Evolutionary conservation across 2,329 filamentous ascomycete genomes (phyloP).

Genomic region (Cercospora sojina): DNA sequence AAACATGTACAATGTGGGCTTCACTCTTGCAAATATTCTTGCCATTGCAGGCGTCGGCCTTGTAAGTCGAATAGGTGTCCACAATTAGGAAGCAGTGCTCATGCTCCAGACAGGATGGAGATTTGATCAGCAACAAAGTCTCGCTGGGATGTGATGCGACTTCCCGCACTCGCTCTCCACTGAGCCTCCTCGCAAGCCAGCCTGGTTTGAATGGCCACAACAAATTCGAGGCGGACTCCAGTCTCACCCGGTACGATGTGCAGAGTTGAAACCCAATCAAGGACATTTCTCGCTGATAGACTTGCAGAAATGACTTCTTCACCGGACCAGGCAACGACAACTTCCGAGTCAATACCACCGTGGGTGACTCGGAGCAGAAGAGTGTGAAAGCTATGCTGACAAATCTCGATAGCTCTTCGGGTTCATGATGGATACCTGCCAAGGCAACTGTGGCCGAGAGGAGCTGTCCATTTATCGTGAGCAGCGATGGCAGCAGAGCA

Average conservation of each 20-base stretch:
- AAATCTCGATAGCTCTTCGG: conserved; percentile 35
- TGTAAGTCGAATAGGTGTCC: too few species aligned
- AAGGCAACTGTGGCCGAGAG: conserved; percentile 40
- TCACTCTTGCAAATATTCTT: conserved; percentile 41
- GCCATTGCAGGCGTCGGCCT: conserved; percentile 33
- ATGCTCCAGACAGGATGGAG: conserved; percentile 15
- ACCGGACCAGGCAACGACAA: conserved; percentile 37
- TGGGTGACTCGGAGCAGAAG: not conserved
- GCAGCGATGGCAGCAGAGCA: conserved; percentile 43
- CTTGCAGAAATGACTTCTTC: conserved; percentile 40
- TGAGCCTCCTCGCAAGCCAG: conserved; percentile 36
- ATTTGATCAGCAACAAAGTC: conserved; percentile 39
- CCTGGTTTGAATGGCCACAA: conserved; percentile 45
- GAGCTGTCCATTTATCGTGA: conserved; percentile 35
- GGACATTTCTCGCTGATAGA: not conserved
- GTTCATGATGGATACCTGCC: conserved; percentile 39
- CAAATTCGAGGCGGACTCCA: conserved; percentile 44
- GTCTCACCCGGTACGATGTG: conserved; percentile 31
- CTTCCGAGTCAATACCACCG: conserved; percentile 44
- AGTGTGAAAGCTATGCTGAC: not conserved
- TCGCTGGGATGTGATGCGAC: conserved; percentile 46
- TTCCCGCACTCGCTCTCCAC: conserved; percentile 37
- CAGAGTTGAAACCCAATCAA: not conserved
- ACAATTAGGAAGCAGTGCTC: too few species aligned
- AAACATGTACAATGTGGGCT: conserved; percentile 46